phyloP scores from a whole-genome alignment of 2,329 filamentous ascomycete genomes.

The Claviceps maximensis region DNA sequence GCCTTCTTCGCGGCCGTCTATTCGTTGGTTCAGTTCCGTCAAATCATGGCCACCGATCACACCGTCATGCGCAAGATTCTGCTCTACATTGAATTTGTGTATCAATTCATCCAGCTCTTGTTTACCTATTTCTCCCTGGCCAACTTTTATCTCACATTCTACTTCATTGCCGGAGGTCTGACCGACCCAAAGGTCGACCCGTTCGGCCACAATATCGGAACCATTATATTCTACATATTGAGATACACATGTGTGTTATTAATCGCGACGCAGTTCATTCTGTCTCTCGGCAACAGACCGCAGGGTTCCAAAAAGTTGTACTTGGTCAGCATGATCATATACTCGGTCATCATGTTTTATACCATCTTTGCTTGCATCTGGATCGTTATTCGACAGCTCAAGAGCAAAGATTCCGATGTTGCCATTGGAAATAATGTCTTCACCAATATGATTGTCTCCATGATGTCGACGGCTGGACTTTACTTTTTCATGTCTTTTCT shows the following conservation, averaged over 20 bases:
- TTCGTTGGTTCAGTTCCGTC: constrained; percentile 85
- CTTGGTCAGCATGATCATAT: constrained; percentile 76
- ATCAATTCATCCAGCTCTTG: constrained; percentile 81
- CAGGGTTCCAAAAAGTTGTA: constrained; percentile 92
- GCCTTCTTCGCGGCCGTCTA: constrained; percentile 98
- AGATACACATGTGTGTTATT: constrained; percentile 77
- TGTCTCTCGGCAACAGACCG: constrained; percentile 89
- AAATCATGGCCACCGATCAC: constrained; percentile 89
- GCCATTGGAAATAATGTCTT: constrained; percentile 75
- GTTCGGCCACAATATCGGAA: constrained; percentile 76
- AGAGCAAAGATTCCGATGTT: constrained; percentile 32
- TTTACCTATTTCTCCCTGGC: constrained; percentile 98
- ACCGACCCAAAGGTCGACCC: constrained; percentile 70
- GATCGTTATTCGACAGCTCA: constrained; percentile 75
- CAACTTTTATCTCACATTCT: constrained; percentile 98
- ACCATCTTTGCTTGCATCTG: constrained; percentile 81
- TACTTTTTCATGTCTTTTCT: constrained; percentile 96
- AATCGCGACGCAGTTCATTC: constrained; percentile 89
- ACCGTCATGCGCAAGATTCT: constrained; percentile 78
- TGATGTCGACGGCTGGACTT: constrained; percentile 76
- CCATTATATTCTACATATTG: constrained; percentile 73
- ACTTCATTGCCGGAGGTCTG: constrained; percentile 88
- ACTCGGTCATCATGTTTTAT: constrained; percentile 88
- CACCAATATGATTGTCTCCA: constrained; percentile 85
- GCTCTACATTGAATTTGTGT: constrained; percentile 88